Conservation (phyloP, 345 rosid species). For the Pseudoturritis turrita region DNA sequence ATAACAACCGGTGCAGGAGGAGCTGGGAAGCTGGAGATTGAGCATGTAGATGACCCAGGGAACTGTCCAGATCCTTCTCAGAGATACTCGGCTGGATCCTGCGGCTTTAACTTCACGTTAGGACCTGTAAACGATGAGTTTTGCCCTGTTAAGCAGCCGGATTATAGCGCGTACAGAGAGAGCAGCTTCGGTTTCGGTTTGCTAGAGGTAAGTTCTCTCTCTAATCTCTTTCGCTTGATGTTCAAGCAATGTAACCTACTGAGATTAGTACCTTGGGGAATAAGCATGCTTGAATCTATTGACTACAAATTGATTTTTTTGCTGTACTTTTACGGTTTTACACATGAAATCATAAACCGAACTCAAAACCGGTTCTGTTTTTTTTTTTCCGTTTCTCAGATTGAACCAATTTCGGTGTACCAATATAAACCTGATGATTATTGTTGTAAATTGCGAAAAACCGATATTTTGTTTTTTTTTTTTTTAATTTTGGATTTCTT, state of each 20-base stretch:
- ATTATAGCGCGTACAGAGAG: conserved; percentile 84
- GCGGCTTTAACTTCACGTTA: conserved; percentile 62
- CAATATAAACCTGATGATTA: not conserved
- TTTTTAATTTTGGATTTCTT: not conserved
- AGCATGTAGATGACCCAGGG: conserved; percentile 82
- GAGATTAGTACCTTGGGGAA: not conserved
- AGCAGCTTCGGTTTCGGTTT: conserved; percentile 91
- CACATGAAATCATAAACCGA: not conserved
- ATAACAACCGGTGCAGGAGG: conserved; percentile 83
- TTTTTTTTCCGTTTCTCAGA: not conserved
- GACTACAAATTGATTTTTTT: not conserved
- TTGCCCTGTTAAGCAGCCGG: conserved; percentile 79
- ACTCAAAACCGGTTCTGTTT: not conserved
- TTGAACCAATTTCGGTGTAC: not conserved
- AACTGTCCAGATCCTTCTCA: conserved; percentile 60
- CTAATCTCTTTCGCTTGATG: not conserved
- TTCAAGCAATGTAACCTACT: conserved; percentile 8
- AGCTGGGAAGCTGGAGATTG: conserved; percentile 55
- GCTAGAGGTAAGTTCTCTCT: conserved; percentile 55
- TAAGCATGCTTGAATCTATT: not conserved
- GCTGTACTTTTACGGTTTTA: too few species aligned
- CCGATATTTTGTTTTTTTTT: not conserved
- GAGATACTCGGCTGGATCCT: conserved; percentile 35
- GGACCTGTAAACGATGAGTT: conserved; percentile 58
- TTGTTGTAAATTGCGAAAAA: not conserved